Percentiles rank a stretch among this genome's conserved stretches.
These are phyloP conservation scores for Erysimum cheiranthoides DNA, from an alignment of 345 rosid species.

Conservation along the genomic window DNA sequence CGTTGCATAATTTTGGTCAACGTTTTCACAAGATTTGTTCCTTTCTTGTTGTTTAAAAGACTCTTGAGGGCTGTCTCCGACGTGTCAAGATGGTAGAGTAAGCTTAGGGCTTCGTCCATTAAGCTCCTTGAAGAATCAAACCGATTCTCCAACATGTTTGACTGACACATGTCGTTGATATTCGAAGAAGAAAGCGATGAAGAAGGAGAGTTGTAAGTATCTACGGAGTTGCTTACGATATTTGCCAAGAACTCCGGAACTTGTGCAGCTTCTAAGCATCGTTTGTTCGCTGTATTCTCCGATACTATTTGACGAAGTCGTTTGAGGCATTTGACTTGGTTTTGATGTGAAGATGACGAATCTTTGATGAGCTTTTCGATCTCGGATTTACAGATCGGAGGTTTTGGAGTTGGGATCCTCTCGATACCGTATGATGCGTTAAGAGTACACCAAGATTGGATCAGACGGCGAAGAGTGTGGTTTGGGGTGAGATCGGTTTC, in stretches of 20 bases:
- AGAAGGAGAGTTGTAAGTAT: constrained; percentile 40
- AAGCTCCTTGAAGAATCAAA: constrained; percentile 45
- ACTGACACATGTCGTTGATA: constrained; percentile 39
- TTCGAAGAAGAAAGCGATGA: constrained; percentile 42
- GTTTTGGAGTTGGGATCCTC: constrained; percentile 92
- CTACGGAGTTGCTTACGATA: constrained; percentile 43
- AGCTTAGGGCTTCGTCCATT: constrained; percentile 69
- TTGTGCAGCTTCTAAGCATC: constrained; percentile 77
- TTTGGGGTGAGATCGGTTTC: constrained; percentile 82
- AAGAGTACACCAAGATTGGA: constrained; percentile 95
- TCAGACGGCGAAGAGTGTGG: constrained; percentile 80
- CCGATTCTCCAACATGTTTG: constrained; percentile 46
- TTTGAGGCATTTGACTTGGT: constrained; percentile 60
- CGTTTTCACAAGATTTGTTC: constrained; percentile 52
- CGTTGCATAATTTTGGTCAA: constrained; percentile 63
- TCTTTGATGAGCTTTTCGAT: constrained; percentile 63
- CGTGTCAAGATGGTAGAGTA: constrained; percentile 64
- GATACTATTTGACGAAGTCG: constrained; percentile 60
- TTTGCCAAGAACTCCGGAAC: constrained; percentile 68
- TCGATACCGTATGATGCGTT: constrained; percentile 84
- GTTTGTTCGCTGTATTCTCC: constrained; percentile 64
- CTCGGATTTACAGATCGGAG: constrained; percentile 62
- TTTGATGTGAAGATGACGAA: constrained; percentile 55
- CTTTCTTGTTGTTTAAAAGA: constrained; percentile 56
- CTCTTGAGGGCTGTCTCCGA: constrained; percentile 68